These are phyloP conservation scores for Xylaria nigripes DNA, from an alignment of 495 filamentous ascomycete species.

Conservation along the genomic window DNA sequence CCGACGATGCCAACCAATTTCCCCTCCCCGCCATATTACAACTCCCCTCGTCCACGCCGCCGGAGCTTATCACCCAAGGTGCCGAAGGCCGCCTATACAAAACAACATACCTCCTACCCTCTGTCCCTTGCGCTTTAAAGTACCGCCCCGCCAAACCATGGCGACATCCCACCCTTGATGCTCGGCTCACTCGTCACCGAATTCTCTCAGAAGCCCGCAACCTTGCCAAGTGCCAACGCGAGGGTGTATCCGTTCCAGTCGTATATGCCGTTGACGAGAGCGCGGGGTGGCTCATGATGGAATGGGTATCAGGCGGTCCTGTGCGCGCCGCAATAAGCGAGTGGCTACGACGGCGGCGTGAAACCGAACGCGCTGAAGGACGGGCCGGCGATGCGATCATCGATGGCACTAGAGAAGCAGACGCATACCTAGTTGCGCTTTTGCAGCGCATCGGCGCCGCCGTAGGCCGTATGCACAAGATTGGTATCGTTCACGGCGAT, in stretches of 20 bases:
- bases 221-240: conserved; percentile 60
- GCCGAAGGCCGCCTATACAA: conserved; percentile 92
- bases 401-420: conserved; percentile 29
- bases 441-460: conserved; percentile 65
- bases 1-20: conserved; percentile 20
- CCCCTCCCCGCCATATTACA: conserved; percentile 55
- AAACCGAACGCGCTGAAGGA: conserved; percentile 31
- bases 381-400: conserved; percentile 33
- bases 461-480: conserved; percentile 71
- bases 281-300: conserved; percentile 75
- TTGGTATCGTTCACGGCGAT: conserved; percentile 87
- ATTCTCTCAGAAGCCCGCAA: conserved; percentile 83
- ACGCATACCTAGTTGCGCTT: conserved; percentile 39
- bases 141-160: conserved; percentile 89
- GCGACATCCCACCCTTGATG: conserved; percentile 85
- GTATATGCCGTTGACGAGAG: conserved; percentile 69
- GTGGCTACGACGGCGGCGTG: conserved; percentile 40
- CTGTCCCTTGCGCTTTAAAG: conserved; percentile 72
- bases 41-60: conserved; percentile 51
- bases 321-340: conserved; percentile 59
- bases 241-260: conserved; percentile 70
- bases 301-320: conserved; percentile 76
- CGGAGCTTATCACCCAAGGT: conserved; percentile 72
- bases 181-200: conserved; percentile 74
- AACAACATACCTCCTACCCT: conserved; percentile 66